Percentiles rank a stretch among this genome's conserved stretches.
Conservation (phyloP, 768 basidiomycete species). For the Xerocomus brunneocitrinus region DNA sequence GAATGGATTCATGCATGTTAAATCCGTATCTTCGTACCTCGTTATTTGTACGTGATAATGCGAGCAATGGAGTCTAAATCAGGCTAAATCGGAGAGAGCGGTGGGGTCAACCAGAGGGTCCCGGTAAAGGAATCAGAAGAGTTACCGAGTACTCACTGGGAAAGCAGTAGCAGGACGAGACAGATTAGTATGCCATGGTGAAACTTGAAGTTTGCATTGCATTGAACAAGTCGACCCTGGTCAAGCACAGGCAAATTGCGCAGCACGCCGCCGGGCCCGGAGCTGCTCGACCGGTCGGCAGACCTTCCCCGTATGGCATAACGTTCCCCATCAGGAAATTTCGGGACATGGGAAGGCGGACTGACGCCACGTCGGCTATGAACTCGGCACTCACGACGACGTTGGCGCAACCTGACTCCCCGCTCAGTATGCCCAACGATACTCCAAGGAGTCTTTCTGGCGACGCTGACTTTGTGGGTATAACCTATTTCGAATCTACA, state of each 20-base stretch:
- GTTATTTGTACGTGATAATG: slow-evolving; percentile 28
- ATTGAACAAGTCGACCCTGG: neutral
- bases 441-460: slow-evolving; percentile 59
- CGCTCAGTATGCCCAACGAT: slow-evolving; percentile 43
- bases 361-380: slow-evolving; percentile 1
- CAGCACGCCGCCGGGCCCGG: neutral
- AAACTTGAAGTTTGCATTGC: neutral
- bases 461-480: slow-evolving; percentile 48
- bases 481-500: slow-evolving; percentile 10
- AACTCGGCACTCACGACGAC: neutral
- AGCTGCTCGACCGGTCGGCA: neutral
- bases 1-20: slow-evolving; percentile 8
- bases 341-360: neutral
- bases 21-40: neutral
- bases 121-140: neutral
- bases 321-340: neutral
- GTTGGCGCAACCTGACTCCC: neutral
- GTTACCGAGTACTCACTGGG: neutral
- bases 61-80: slow-evolving; percentile 16
- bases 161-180: neutral
- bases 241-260: neutral
- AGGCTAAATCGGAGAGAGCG: slow-evolving; percentile 23
- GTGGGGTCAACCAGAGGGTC: slow-evolving; percentile 16
- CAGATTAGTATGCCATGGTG: neutral
- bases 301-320: neutral